These are phyloP conservation scores for Podaxis carcinomalis DNA, from an alignment of 768 basidiomycete species.

Conservation along the genomic window DNA sequence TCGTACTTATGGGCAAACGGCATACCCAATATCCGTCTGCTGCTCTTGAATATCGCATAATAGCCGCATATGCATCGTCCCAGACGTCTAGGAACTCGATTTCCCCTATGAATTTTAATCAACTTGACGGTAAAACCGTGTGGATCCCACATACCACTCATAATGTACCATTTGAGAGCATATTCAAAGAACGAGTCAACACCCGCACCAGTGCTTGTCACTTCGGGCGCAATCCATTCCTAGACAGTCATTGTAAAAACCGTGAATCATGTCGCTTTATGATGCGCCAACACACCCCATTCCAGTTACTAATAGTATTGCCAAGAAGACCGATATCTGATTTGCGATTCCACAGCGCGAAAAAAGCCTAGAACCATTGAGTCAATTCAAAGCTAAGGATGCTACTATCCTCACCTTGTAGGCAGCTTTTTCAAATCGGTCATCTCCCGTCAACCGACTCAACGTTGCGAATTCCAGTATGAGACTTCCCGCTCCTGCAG, in stretches of 20 bases:
- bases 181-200: conserved; percentile 97
- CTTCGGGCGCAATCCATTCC: conserved; percentile 75
- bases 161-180: conserved; percentile 86
- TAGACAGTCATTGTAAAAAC: conserved; percentile 20
- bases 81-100: conserved; percentile 79
- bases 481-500: conserved; percentile 89
- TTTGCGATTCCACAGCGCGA: conserved; percentile 89
- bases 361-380: conserved; percentile 55
- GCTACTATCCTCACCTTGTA: conserved; percentile 39
- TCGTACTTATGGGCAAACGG: background rate
- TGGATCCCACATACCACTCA: conserved; percentile 52
- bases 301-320: conserved; percentile 81
- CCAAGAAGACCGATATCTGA: conserved; percentile 83
- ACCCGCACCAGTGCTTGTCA: conserved; percentile 86
- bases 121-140: background rate
- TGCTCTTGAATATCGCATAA: conserved; percentile 83
- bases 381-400: background rate
- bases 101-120: conserved; percentile 46
- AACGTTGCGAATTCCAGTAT: conserved; percentile 94
- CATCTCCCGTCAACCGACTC: conserved; percentile 86
- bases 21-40: conserved; percentile 86
- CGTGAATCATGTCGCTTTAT: background rate
- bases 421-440: conserved; percentile 86
- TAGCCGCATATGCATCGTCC: conserved; percentile 75
- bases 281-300: conserved; percentile 53